Evolutionary conservation across 148 eudicot species (phyloP), one percentile per base, ranked within the genome.

Genomic region (Pouteria glomerata): DNA sequence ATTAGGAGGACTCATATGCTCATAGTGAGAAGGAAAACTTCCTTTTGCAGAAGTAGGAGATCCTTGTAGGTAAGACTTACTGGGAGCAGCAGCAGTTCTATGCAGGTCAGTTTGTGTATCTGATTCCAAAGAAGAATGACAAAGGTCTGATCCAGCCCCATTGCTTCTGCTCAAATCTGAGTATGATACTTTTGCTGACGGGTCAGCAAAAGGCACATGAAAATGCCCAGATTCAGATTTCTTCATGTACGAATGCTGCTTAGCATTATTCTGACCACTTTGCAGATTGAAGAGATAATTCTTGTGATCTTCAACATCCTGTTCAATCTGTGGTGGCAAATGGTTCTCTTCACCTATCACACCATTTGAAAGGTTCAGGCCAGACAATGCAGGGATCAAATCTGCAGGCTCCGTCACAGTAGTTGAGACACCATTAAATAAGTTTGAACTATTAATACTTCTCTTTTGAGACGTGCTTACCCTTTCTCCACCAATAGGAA

Each of bases 401-500:
- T 96, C 93, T 39, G 79, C 73, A 57, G 92, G 72, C 34, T 83
- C 88, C 0, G 74, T 82, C 64, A 76, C 71, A 69, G 85, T 83
- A 53, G 89, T 79, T 27, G 90, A 66, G 39, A 74, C 68, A 68
- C 83, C 85, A 65, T 82, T 91, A 73, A 89, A 91, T 27, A 88
- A 71, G 69, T 82, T 87, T 33, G 89, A 85, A 71, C 79, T 76
- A 66, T 81, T 77, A 23, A 80, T 44, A 73, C 57, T 74, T 76
- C 84, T 85, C 84, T 85, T 94, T 58, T 86, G 91, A 30, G 90
- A 71, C 31, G 79, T 72, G 24, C 72, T 86, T 18, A 56, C 63
- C 74, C 99, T 82, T 47, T 90, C 96, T 48, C 87, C 96, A 34
- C 99, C 97, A 78, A 92, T 96, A 48, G 99, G 97, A 53, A 91